Evolutionary conservation across 345 rosid genomes (phyloP), one percentile per base, ranked within the genome.

Genomic region (Turnera subulata): DNA sequence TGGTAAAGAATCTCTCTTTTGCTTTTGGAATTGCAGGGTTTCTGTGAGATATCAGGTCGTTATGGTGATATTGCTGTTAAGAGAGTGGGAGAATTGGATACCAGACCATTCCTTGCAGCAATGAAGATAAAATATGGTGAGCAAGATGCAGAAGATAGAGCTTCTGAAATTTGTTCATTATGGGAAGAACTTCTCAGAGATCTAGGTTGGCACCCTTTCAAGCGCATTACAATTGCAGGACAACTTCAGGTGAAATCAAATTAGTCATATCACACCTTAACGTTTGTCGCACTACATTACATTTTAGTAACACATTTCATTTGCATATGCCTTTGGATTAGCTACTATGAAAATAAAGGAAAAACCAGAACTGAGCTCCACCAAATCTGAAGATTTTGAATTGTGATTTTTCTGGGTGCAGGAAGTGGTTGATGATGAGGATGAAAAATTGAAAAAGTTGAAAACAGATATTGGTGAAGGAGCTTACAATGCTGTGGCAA

Each of bases 31-130:
- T n/a, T n/a, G 33, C 62, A 92, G 96, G 80, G 74, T 18, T 57
- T n/a, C n/a, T 86, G 69, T 84, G 75, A 76, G 93, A 89, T n/a
- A n/a, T n/a, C 77, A 59, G 56, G 4, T 43, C 73, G 75, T n/a
- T n/a, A n/a, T 21, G 72, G 68, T 73, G 67, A 64, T 65, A 80
- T 93, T 62, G 85, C 88, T 55, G 83, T 90, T 61, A 90, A 82
- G 80, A 80, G 99, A 74, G 87, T 93, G 99, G 97, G 99, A 70
- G 97, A 93, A 67, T 96, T 93, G 46, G 88, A 89, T 48, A 65
- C 66, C 6, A 74, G 75, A 68, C 96, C 99, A 4, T 87, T 93
- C 73, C 62, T 78, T 52, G 86, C 79, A 76, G 94, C 78, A 53
- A 82, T 93, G 99, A 87, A 78, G 74, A 70, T 47, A 68, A 85